Evolutionary conservation across 768 basidiomycete species (phyloP).

Genomic region (Tephrocybe sp.): DNA sequence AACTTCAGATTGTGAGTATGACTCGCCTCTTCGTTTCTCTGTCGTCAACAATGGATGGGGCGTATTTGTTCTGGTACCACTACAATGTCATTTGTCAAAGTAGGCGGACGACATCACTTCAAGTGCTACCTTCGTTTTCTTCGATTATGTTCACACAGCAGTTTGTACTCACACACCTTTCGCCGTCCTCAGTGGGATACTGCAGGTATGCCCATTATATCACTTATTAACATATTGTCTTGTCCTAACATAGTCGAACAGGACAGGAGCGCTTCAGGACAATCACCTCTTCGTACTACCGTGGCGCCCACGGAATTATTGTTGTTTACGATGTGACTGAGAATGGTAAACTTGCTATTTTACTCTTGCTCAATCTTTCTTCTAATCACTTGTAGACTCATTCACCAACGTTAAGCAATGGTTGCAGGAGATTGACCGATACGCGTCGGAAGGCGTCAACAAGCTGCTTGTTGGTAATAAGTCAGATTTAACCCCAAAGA

Average conservation of each 20-base stretch:
- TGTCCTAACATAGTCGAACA: conserved; percentile 25
- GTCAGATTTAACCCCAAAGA: conserved; percentile 96
- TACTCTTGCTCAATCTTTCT: background rate
- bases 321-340: conserved; percentile 99
- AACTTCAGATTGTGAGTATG: conserved; percentile 90
- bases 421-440: conserved; percentile 90
- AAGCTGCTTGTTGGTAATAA: conserved; percentile 99
- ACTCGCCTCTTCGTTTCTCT: conserved; percentile 16
- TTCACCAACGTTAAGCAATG: conserved; percentile 95
- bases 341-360: conserved; percentile 52
- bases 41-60: conserved; percentile 2
- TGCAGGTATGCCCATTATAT: conserved; percentile 55
- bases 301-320: conserved; percentile 97
- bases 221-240: background rate
- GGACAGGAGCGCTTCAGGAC: conserved; percentile 99
- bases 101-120: background rate
- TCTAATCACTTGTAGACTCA: conserved; percentile 57
- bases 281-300: conserved; percentile 99
- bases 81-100: background rate
- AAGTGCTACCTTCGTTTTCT: background rate
- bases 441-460: conserved; percentile 98
- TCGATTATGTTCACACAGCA: background rate
- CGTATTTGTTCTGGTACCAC: background rate
- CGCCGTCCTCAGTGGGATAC: conserved; percentile 83
- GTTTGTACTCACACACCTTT: conserved; percentile 23